Evolutionary conservation across 345 rosid genomes (phyloP).

Genomic region (Durio zibethinus): DNA sequence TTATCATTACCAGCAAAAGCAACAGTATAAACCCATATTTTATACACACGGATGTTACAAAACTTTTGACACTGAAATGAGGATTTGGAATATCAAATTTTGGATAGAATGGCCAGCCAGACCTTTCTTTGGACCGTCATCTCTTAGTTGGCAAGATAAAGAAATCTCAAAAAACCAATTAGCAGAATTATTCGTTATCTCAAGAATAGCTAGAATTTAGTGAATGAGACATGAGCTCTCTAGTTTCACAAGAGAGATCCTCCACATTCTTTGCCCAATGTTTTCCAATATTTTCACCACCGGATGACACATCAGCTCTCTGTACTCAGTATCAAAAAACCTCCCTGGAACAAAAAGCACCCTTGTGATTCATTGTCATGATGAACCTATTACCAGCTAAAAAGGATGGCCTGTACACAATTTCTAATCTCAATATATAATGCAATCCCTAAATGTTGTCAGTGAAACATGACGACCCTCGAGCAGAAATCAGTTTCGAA

Average conservation of each 20-base stretch:
- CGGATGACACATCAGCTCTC: not conserved
- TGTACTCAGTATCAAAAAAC: not conserved
- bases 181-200: not conserved
- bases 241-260: slow-evolving; percentile 2
- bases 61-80: not conserved
- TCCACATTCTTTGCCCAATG: not conserved
- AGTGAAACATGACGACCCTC: not conserved
- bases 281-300: not conserved
- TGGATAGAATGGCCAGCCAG: not conserved
- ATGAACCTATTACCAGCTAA: not conserved
- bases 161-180: not conserved
- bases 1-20: not conserved
- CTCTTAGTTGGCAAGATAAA: not conserved
- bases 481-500: slow-evolving; percentile 37
- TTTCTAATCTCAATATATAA: slow-evolving; percentile 15
- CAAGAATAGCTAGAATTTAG: not conserved
- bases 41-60: not conserved
- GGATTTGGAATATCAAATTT: not conserved
- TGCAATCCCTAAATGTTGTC: not conserved
- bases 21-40: not conserved
- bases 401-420: not conserved
- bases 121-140: not conserved
- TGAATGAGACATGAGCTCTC: not conserved
- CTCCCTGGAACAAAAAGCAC: slow-evolving; percentile 7
- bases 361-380: not conserved